Evolutionary conservation across 805 yeast genomes (phyloP), one percentile per base, ranked within the genome.

Genomic region (Candida silvicultrix): DNA sequence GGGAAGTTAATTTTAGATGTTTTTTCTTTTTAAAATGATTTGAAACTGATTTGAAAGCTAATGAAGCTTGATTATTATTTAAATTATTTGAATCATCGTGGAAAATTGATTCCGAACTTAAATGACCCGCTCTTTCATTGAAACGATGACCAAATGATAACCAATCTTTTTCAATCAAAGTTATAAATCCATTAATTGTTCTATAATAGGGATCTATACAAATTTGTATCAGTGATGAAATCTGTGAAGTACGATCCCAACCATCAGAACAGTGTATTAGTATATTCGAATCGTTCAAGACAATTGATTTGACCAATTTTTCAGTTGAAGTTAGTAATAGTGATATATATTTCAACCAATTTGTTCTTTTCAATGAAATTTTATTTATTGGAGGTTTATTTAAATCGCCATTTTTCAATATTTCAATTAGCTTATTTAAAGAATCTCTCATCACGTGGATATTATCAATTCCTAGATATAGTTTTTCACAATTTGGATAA

Each of bases 201-300:
- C 99, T 73, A 64, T 75, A 94, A 60, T 78, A 88, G 1, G 98
- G 97, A 62, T 94, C 98, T 9, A 90, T 69, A 58, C 96, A 87
- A 5, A 94, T 66, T 64, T 92, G 92, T 21, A 90, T 78, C 49
- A 94, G 67, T 2, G 96, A 83, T 6, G 89, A 75, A 1, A 90
- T 78, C 60, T 94, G 98, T 0, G 97, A 80, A 0, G 99, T 94
- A 47, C 99, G 71, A 61, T 94, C 99, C 99, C 99, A 94, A 1
- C 99, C 99, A 68, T 94, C 99, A 1, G 97, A 89, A 62, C 99
- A 94, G 67, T 94, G 99, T 7, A 94, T 76, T 10, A 94, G 61
- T 4, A 92, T 74, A 62, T 92, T 95, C 18, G 94, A 85, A 50
- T 82, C 80, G 63, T 89, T 88, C 55, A 83, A 78, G 45, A 87